Conservation (phyloP, 1,284 basidiomycete genomes). For the Hypsizygus ulmarius region DNA sequence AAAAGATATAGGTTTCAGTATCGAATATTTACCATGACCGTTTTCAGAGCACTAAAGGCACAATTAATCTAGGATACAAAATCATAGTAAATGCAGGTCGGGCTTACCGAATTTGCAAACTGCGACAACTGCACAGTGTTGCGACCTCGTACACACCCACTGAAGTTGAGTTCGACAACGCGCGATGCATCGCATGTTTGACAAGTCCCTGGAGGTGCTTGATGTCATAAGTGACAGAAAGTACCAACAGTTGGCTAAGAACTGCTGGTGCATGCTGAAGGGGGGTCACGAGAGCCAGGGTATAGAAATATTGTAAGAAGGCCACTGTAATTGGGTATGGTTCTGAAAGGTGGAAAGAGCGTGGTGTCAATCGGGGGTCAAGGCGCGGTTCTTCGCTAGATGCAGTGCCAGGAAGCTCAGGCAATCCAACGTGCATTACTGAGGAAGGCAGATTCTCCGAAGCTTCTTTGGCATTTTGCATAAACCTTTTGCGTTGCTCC, state of each 20-base stretch:
- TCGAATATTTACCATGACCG: constrained; percentile 62
- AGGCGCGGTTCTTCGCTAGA: constrained; percentile 44
- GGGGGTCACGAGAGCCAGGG: constrained; percentile 80
- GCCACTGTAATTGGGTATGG: constrained; percentile 88
- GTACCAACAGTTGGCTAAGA: constrained; percentile 80
- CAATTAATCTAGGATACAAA: constrained; percentile 12
- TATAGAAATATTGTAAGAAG: constrained; percentile 91
- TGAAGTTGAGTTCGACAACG: constrained; percentile 78
- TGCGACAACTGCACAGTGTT: constrained; percentile 84
- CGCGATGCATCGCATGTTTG: constrained; percentile 89
- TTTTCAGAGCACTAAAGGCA: constrained; percentile 59
- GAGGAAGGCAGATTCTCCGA: constrained; percentile 58
- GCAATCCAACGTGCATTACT: constrained; percentile 55
- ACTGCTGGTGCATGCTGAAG: constrained; percentile 90
- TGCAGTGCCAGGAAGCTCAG: constrained; percentile 51
- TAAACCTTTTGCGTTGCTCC: constrained; percentile 60
- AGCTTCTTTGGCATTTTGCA: constrained; percentile 52
- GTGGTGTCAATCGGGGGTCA: constrained; percentile 78
- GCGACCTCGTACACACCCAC: constrained; percentile 94
- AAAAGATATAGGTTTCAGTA: constrained; percentile 8
- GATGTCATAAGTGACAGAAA: constrained; percentile 83
- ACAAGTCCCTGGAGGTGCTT: constrained; percentile 75
- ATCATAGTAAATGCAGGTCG: constrained; percentile 9
- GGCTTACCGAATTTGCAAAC: constrained; percentile 80
- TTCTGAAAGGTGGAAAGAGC: constrained; percentile 80